These are phyloP conservation scores for Fusarium albidum DNA, from an alignment of 2,329 filamentous ascomycete genomes.

Conservation along the genomic window DNA sequence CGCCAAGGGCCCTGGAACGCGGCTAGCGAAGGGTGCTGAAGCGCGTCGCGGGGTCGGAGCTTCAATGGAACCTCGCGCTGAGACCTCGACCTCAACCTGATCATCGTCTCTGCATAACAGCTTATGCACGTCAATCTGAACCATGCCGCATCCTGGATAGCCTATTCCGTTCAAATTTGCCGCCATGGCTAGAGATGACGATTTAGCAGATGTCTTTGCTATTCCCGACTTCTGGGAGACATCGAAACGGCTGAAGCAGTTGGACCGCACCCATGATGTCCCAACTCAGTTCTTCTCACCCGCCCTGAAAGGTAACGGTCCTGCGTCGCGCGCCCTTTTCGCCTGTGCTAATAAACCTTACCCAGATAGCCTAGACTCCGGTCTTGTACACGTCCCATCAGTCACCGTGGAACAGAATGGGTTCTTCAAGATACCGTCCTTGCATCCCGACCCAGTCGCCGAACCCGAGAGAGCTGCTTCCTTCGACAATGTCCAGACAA, in stretches of 20 bases:
- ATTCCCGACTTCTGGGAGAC: constrained; percentile 68
- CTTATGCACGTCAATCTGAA: constrained; percentile 1
- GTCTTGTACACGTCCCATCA: constrained; percentile 29
- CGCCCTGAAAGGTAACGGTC: constrained; percentile 44
- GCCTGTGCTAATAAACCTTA: neutral
- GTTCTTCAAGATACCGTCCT: constrained; percentile 42
- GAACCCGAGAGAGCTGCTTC: constrained; percentile 15
- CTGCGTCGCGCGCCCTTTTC: neutral
- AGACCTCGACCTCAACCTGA: neutral
- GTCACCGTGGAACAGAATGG: constrained; percentile 38
- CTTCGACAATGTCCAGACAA: constrained; percentile 8
- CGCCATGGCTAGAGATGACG: constrained; percentile 49
- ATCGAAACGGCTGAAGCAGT: constrained; percentile 57
- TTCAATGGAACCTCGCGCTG: neutral
- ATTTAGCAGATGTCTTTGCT: constrained; percentile 66
- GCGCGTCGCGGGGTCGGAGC: constrained; percentile 34
- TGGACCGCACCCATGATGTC: constrained; percentile 25
- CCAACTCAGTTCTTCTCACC: constrained; percentile 54
- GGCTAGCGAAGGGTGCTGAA: constrained; percentile 5
- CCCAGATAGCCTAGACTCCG: constrained; percentile 22
- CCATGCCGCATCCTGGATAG: neutral
- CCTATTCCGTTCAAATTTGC: neutral
- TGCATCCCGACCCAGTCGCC: constrained; percentile 16
- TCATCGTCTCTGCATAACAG: constrained; percentile 23
- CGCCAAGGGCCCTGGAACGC: constrained; percentile 22